These are phyloP conservation scores for Agaricus sinodeliciosus DNA, from an alignment of 768 basidiomycete species.

Conservation along the genomic window DNA sequence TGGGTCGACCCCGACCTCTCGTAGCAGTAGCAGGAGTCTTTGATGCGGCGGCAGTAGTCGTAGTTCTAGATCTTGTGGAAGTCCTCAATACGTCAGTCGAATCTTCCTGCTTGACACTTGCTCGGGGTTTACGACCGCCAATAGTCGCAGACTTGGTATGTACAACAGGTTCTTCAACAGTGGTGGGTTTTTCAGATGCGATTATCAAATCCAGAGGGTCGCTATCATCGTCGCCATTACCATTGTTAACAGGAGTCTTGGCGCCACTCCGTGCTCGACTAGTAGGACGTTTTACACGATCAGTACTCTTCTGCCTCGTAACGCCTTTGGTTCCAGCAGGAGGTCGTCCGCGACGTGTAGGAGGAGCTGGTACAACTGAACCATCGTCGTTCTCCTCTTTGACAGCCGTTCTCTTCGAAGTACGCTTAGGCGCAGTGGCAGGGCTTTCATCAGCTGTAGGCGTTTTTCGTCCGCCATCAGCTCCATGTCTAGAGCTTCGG, in stretches of 20 bases:
- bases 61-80: not conserved
- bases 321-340: slow-evolving; percentile 9
- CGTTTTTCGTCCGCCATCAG: not conserved
- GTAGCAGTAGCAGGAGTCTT: slow-evolving; percentile 11
- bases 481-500: not conserved
- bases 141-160: slow-evolving; percentile 13
- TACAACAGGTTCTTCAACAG: slow-evolving; percentile 12
- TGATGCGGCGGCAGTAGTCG: slow-evolving; percentile 3
- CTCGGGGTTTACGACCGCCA: slow-evolving; percentile 16
- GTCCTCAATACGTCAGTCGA: not conserved
- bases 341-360: slow-evolving; percentile 10
- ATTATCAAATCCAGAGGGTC: slow-evolving; percentile 18
- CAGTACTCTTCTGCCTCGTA: not conserved
- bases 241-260: slow-evolving; percentile 11
- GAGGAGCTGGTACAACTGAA: slow-evolving; percentile 10
- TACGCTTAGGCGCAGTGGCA: slow-evolving; percentile 1
- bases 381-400: slow-evolving; percentile 9
- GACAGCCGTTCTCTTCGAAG: not conserved
- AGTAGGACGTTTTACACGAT: not conserved
- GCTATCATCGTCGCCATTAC: slow-evolving; percentile 15
- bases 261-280: slow-evolving; percentile 11
- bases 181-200: not conserved
- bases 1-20: slow-evolving; percentile 5
- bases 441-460: slow-evolving; percentile 4
- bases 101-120: slow-evolving; percentile 15